phyloP scores from a whole-genome alignment of 2,329 filamentous ascomycete genomes.

The Sphaerulina populicola region DNA sequence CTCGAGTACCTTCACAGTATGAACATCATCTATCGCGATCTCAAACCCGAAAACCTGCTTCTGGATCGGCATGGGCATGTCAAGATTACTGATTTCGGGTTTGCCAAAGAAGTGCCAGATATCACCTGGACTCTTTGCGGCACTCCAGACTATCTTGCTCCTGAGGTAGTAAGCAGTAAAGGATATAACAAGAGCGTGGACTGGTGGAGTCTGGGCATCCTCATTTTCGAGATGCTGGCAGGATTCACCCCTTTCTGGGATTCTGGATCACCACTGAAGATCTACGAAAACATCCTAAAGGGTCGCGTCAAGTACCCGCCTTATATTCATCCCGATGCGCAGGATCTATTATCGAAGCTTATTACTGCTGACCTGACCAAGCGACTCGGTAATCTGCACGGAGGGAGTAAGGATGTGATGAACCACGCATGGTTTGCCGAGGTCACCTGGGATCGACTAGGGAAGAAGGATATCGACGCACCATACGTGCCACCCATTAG shows the following conservation, averaged over 20 bases:
- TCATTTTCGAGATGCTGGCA: slow-evolving; percentile 99
- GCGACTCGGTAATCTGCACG: slow-evolving; percentile 85
- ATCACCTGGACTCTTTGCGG: slow-evolving; percentile 99
- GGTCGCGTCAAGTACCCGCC: slow-evolving; percentile 93
- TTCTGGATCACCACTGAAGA: slow-evolving; percentile 93
- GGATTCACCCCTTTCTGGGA: slow-evolving; percentile 99
- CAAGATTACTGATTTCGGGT: slow-evolving; percentile 91
- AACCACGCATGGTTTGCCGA: slow-evolving; percentile 93
- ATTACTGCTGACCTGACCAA: slow-evolving; percentile 95
- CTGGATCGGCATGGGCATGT: slow-evolving; percentile 81
- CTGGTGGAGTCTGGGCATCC: slow-evolving; percentile 97
- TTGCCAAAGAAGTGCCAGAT: slow-evolving; percentile 95
- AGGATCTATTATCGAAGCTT: slow-evolving; percentile 81
- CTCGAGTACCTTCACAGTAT: slow-evolving; percentile 90
- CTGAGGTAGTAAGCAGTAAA: slow-evolving; percentile 97
- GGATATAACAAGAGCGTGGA: slow-evolving; percentile 99
- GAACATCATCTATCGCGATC: slow-evolving; percentile 94
- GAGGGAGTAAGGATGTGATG: slow-evolving; percentile 86
- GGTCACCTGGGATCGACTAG: slow-evolving; percentile 92
- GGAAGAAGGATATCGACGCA: slow-evolving; percentile 94
- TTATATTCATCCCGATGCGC: slow-evolving; percentile 89
- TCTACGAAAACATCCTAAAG: slow-evolving; percentile 97
- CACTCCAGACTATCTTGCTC: slow-evolving; percentile 93
- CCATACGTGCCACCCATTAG: slow-evolving; percentile 95
- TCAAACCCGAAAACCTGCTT: slow-evolving; percentile 91